phyloP scores from a whole-genome alignment of 139 green algal genomes.

The Chlorella sp. region DNA sequence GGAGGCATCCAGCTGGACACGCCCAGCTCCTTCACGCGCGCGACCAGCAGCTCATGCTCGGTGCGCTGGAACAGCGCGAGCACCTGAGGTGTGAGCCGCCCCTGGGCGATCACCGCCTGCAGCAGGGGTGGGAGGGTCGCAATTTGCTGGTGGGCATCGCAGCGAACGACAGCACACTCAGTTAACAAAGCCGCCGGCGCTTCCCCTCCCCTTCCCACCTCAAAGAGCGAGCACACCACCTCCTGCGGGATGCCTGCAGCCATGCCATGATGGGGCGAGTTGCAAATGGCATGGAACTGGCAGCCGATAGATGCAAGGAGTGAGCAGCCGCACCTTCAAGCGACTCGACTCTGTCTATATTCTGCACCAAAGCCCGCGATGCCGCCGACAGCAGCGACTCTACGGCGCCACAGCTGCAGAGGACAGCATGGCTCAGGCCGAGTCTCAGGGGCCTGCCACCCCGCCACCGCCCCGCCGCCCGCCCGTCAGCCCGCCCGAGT shows the following conservation, averaged over 20 bases:
- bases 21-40: conserved; percentile 3
- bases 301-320: too few relatives aligned
- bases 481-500: too few relatives aligned
- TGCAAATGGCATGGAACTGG: too few relatives aligned
- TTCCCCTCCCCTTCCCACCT: conserved; percentile 1
- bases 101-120: conserved; percentile 19
- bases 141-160: background rate
- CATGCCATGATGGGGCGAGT: too few relatives aligned
- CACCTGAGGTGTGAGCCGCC: conserved; percentile 23
- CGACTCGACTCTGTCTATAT: too few relatives aligned
- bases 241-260: background rate
- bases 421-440: too few relatives aligned
- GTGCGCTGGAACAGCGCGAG: conserved; percentile 22
- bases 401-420: too few relatives aligned
- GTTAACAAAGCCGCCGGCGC: background rate
- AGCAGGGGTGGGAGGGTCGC: background rate
- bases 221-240: background rate
- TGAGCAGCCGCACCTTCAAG: too few relatives aligned
- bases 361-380: too few relatives aligned
- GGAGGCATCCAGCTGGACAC: conserved; percentile 21
- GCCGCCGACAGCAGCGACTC: too few relatives aligned
- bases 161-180: background rate
- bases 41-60: conserved; percentile 17
- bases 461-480: too few relatives aligned
- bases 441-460: too few relatives aligned